Percentiles rank a stretch among this genome's conserved stretches.
These are phyloP conservation scores for Kwoniella bestiolae DNA, from an alignment of 768 basidiomycete species.

Conservation along the genomic window DNA sequence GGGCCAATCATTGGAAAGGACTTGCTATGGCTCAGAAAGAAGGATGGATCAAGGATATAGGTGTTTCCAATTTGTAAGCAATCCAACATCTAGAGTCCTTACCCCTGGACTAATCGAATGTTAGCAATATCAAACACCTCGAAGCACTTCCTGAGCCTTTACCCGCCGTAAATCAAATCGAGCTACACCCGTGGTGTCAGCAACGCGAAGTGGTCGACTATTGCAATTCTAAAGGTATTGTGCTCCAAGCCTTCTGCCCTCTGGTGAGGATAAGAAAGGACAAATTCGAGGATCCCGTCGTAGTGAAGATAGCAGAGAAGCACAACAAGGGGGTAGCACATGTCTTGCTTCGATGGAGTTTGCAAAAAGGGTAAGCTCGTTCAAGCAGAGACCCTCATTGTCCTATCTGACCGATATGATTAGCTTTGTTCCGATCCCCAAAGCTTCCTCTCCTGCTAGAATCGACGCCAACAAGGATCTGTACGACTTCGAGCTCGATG, in stretches of 20 bases:
- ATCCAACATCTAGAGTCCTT: background rate
- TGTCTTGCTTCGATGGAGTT: slow-evolving; percentile 61
- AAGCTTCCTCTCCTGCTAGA: slow-evolving; percentile 15
- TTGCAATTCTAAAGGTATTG: slow-evolving; percentile 67
- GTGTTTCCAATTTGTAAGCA: slow-evolving; percentile 54
- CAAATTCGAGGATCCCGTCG: slow-evolving; percentile 39
- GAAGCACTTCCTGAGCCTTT: slow-evolving; percentile 41
- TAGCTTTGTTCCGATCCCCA: slow-evolving; percentile 29
- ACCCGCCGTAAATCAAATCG: slow-evolving; percentile 55
- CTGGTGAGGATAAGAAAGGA: slow-evolving; percentile 63
- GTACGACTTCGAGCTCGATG: slow-evolving; percentile 28
- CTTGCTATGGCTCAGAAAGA: slow-evolving; percentile 43
- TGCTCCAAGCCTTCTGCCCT: slow-evolving; percentile 57
- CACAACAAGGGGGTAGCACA: slow-evolving; percentile 57
- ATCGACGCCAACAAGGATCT: slow-evolving; percentile 22
- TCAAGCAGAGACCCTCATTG: background rate
- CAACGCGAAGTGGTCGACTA: slow-evolving; percentile 76
- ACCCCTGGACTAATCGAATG: background rate
- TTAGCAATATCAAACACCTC: slow-evolving; percentile 53
- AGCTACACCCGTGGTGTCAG: slow-evolving; percentile 67
- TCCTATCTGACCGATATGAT: background rate
- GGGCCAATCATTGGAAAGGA: slow-evolving; percentile 49
- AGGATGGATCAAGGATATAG: slow-evolving; percentile 54
- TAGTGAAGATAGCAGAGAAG: slow-evolving; percentile 44
- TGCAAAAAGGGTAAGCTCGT: slow-evolving; percentile 60